phyloP scores from a whole-genome alignment of 805 yeast species.

The Ogataea ramenticola region DNA sequence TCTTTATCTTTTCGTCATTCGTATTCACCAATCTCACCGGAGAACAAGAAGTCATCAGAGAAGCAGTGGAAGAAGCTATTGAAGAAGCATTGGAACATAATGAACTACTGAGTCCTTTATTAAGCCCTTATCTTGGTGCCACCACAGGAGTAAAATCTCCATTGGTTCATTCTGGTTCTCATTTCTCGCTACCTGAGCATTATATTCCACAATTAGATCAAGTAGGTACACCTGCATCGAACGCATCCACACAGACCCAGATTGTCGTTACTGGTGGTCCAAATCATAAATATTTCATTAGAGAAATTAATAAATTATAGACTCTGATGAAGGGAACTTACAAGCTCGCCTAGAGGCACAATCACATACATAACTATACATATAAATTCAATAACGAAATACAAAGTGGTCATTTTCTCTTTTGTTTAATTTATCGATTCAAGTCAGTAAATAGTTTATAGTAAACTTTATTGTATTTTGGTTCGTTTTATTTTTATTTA shows the following conservation, averaged over 20 bases:
- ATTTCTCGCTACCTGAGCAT: neutral
- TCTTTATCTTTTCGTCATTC: conserved; percentile 38
- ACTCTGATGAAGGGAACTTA: too few species aligned
- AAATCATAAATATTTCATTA: conserved; percentile 26
- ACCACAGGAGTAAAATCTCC: conserved; percentile 9
- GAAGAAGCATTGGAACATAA: conserved; percentile 41
- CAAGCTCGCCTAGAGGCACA: too few species aligned
- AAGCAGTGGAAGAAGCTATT: conserved; percentile 40
- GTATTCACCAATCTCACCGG: conserved; percentile 37
- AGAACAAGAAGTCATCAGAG: conserved; percentile 37
- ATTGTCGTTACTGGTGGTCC: conserved; percentile 27
- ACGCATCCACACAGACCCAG: conserved; percentile 8
- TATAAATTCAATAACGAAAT: too few species aligned
- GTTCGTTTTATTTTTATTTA: too few species aligned
- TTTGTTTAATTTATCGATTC: too few species aligned
- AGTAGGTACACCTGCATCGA: neutral
- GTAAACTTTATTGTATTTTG: too few species aligned
- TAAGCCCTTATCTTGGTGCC: conserved; percentile 33
- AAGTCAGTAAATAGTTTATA: too few species aligned
- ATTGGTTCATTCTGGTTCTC: neutral
- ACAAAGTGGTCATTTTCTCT: too few species aligned
- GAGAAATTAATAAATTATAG: conserved; percentile 15
- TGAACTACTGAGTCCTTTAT: conserved; percentile 37
- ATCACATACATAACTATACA: too few species aligned
- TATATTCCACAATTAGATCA: neutral